Base-by-base conservation (phyloP, 257 asterid genomes). In the Linaria vulgaris region DNA sequence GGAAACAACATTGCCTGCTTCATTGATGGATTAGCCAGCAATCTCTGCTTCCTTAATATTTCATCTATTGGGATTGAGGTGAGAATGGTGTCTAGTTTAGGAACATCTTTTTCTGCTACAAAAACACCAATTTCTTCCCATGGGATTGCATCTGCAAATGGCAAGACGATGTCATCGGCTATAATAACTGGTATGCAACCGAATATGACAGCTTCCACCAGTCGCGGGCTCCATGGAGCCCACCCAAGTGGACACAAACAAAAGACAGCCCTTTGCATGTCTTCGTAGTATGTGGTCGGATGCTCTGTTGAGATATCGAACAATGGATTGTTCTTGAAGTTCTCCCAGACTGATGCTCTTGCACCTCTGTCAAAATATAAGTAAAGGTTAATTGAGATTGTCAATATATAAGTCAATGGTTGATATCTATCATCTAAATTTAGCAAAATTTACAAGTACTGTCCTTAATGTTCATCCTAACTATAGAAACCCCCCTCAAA, bases 141-240 rank as follows among this genome's bases (percentile, higher is more conserved):
- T 21, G 96, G 98, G 45, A 91, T 88, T 11, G 96, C 98, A 17
- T 88, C 96, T n/a, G 95, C 95, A 65, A 91, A 91, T 27, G 98
- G 96, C 11, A 91, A 70, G 31, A 88, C 91, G 4, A 91, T 91
- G 63, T 88, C 98, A 53, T 91, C 98, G 13, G 96, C 96, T 58
- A 91, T 88, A 51, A 91, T 91, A 11, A 91, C 98, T 3, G 96
- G 98, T 55, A 91, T 86, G 54, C 98, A 91, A 0, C 98, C 98
- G 48, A 91, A 88, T 17, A 91, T 74, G 10, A 91, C 98, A 6
- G 98, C 96, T 73, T 91, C 98, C 0, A 91, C 98, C 56, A 91
- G 79, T 55, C 98, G 76, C 3, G 96, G 98, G 71, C 98, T 88
- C 96, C 98, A 91, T 16, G 98, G 98, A n/a, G 98, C 95, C 98